A percentile compares a stretch with the other conserved stretches of the same genome.
These are phyloP conservation scores for Nepenthes gracilis DNA, from an alignment of 148 eudicot species.

Conservation along the genomic window DNA sequence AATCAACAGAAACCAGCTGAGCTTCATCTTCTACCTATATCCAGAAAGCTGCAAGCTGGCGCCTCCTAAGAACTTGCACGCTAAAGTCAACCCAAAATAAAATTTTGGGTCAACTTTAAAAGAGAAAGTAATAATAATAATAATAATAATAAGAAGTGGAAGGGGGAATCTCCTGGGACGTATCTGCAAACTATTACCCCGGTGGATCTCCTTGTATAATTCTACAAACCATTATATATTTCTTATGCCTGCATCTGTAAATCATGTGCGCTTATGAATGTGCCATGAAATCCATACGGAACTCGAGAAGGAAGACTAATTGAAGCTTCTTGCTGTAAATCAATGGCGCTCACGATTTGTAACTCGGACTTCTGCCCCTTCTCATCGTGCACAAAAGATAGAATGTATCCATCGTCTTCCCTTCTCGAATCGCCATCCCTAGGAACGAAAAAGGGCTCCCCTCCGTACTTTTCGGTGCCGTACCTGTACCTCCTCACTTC, in stretches of 20 bases:
- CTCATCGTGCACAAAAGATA: constrained; percentile 19
- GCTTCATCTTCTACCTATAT: constrained; percentile 5
- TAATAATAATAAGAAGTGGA: background rate
- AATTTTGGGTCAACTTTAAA: background rate
- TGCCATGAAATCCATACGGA: constrained; percentile 25
- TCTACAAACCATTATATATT: background rate
- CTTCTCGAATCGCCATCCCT: background rate
- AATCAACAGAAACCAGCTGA: constrained; percentile 11
- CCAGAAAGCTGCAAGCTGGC: constrained; percentile 5
- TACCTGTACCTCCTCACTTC: constrained; percentile 8
- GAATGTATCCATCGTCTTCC: constrained; percentile 19
- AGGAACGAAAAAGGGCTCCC: constrained; percentile 21
- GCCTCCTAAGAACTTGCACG: background rate
- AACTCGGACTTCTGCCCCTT: constrained; percentile 15
- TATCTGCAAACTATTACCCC: constrained; percentile 7
- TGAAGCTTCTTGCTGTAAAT: constrained; percentile 10
- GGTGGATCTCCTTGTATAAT: constrained; percentile 1
- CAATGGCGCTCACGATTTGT: constrained; percentile 17
- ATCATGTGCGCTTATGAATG: constrained; percentile 16
- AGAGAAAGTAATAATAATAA: background rate
- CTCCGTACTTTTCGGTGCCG: constrained; percentile 19
- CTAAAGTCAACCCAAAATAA: background rate
- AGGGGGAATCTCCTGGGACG: constrained; percentile 4
- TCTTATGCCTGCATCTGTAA: background rate
- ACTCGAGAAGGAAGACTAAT: constrained; percentile 10